phyloP scores from a whole-genome alignment of 768 basidiomycete species.

The Postia placenta region DNA sequence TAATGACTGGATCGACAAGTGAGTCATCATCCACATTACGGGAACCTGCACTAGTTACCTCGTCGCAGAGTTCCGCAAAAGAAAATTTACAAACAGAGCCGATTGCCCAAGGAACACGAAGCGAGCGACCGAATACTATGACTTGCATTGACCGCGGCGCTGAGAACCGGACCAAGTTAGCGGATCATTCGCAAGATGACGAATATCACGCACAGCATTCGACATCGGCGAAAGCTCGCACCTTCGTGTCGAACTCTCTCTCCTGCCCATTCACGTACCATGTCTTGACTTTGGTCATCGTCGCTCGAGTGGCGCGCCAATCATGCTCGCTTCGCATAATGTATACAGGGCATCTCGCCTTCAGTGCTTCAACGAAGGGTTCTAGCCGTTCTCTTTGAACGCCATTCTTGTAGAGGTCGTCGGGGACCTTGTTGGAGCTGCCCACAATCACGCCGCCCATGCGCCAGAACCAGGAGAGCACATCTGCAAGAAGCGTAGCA shows the following conservation, averaged over 20 bases:
- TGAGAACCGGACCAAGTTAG: conserved; percentile 1
- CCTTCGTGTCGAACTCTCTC: conserved; percentile 16
- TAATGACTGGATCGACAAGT: conserved; percentile 28
- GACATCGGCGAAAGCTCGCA: neutral
- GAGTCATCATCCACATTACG: neutral
- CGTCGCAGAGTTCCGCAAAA: conserved; percentile 45
- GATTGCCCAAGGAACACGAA: conserved; percentile 38
- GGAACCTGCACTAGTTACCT: conserved; percentile 16
- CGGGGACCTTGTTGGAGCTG: conserved; percentile 45
- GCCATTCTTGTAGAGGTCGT: conserved; percentile 52
- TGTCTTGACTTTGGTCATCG: conserved; percentile 13
- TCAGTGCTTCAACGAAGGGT: conserved; percentile 50
- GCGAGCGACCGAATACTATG: conserved; percentile 41
- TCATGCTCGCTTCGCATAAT: conserved; percentile 39
- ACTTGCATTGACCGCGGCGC: conserved; percentile 23
- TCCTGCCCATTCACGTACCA: conserved; percentile 28
- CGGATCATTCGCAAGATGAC: too few relatives aligned
- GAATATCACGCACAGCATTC: neutral
- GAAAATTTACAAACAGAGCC: conserved; percentile 38
- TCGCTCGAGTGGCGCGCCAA: conserved; percentile 32
- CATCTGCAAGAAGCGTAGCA: conserved; percentile 42
- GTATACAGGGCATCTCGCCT: conserved; percentile 45
- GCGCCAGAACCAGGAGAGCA: conserved; percentile 58
- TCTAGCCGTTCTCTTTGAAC: conserved; percentile 51
- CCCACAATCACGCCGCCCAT: conserved; percentile 52